Percentiles rank a stretch among this genome's conserved stretches.
Evolutionary conservation across 2,329 filamentous ascomycete species (phyloP).

Genomic region (Aureobasidium subglaciale): DNA sequence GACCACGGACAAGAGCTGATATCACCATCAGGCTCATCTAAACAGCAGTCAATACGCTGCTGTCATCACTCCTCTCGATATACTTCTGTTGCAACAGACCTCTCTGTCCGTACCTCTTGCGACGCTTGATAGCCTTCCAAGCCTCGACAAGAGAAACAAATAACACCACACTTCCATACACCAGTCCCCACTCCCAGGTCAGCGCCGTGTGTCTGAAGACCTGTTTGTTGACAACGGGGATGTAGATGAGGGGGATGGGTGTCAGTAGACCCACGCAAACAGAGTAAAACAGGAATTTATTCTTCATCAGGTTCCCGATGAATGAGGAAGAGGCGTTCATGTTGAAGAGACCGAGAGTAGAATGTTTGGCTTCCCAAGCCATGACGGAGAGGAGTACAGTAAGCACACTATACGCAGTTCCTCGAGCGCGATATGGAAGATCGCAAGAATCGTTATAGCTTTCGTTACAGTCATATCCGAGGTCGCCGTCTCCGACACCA

Average conservation of each 20-base stretch:
- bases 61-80: conserved; percentile 6
- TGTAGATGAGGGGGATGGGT: conserved; percentile 40
- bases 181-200: conserved; percentile 42
- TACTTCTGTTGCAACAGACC: neutral
- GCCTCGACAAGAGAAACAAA: conserved; percentile 37
- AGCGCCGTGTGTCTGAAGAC: conserved; percentile 40
- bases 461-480: conserved; percentile 40
- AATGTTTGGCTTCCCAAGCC: conserved; percentile 44
- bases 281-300: conserved; percentile 38
- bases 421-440: conserved; percentile 38
- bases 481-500: conserved; percentile 36
- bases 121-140: conserved; percentile 40
- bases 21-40: neutral
- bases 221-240: conserved; percentile 38
- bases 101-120: neutral
- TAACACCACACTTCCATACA: conserved; percentile 33
- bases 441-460: conserved; percentile 36
- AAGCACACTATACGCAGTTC: conserved; percentile 39
- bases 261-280: conserved; percentile 35
- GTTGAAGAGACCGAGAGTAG: conserved; percentile 38
- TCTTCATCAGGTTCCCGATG: conserved; percentile 25
- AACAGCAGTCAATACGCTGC: conserved; percentile 4
- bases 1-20: neutral
- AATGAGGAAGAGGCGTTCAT: conserved; percentile 31
- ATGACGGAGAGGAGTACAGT: conserved; percentile 39